Evolutionary conservation across 176 grass and related monocot genomes (phyloP).

Genomic region (Luzula sylvatica): DNA sequence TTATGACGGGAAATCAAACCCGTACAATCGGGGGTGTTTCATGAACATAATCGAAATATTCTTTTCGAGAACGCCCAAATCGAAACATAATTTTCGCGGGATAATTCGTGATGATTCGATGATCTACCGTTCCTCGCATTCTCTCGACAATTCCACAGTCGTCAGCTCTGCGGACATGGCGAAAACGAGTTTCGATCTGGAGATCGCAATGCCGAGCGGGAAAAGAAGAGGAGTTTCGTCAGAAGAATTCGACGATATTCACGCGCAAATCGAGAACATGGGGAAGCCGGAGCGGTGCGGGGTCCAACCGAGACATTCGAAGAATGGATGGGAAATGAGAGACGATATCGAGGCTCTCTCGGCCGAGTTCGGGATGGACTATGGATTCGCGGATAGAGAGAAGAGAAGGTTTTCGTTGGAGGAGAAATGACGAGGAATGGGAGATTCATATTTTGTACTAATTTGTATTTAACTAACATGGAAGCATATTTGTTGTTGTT

Average conservation of each 20-base stretch:
- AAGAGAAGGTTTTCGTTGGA: slow-evolving; percentile 15
- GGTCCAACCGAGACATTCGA: slow-evolving; percentile 21
- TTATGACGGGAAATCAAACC: slow-evolving; percentile 73
- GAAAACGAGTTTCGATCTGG: slow-evolving; percentile 62
- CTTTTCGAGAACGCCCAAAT: slow-evolving; percentile 45
- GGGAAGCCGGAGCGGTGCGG: slow-evolving; percentile 50
- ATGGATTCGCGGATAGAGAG: slow-evolving; percentile 18
- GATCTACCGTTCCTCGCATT: slow-evolving; percentile 25
- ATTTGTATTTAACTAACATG: too few relatives aligned
- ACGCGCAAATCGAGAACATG: slow-evolving; percentile 45
- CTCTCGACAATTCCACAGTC: slow-evolving; percentile 19
- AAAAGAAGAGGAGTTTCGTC: slow-evolving; percentile 34
- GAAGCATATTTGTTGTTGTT: neutral
- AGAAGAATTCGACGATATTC: slow-evolving; percentile 64
- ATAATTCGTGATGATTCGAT: slow-evolving; percentile 36
- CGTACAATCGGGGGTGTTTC: slow-evolving; percentile 53
- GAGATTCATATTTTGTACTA: too few relatives aligned
- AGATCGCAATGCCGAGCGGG: slow-evolving; percentile 24
- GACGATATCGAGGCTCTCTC: slow-evolving; percentile 35
- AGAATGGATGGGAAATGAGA: slow-evolving; percentile 33
- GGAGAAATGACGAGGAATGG: neutral
- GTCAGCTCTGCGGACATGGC: slow-evolving; percentile 27
- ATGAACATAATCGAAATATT: slow-evolving; percentile 61
- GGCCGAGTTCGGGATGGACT: slow-evolving; percentile 34
- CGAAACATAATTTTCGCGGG: slow-evolving; percentile 48